Conservation (phyloP, 129 eudicot species). For the Glebionis coronaria region DNA sequence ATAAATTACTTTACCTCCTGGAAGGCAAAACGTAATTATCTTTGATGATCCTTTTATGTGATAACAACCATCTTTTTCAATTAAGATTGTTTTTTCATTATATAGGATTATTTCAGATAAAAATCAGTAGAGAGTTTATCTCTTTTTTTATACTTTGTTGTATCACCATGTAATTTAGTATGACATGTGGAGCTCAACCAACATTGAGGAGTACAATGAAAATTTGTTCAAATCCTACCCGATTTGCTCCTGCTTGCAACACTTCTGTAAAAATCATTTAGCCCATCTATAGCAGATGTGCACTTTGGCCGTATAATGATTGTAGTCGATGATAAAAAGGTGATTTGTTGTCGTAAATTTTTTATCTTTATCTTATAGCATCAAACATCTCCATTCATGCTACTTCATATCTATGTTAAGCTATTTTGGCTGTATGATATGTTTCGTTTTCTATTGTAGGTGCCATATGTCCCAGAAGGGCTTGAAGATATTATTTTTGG, state of each 20-base stretch:
- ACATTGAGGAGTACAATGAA: constrained; percentile 98
- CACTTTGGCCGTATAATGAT: constrained; percentile 91
- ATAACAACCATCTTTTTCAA: too few relatives aligned
- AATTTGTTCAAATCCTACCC: constrained; percentile 87
- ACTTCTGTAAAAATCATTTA: constrained; percentile 90
- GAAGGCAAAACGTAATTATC: constrained; percentile 20
- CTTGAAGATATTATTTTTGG: constrained; percentile 90
- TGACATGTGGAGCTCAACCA: constrained; percentile 99
- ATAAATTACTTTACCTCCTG: too few relatives aligned
- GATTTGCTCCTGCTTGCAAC: constrained; percentile 97
- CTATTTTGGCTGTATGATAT: not conserved
- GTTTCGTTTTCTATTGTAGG: constrained; percentile 36
- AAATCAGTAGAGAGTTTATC: not conserved
- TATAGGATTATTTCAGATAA: not conserved
- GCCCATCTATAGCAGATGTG: constrained; percentile 98
- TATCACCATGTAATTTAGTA: constrained; percentile 46
- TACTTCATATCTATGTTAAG: not conserved
- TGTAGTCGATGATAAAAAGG: constrained; percentile 88
- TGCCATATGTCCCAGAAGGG: constrained; percentile 82
- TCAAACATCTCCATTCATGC: not conserved
- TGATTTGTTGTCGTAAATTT: constrained; percentile 1
- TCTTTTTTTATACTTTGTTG: not conserved
- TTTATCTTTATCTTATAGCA: not conserved
- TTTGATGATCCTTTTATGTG: constrained; percentile 30
- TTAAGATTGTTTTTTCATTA: too few relatives aligned